Base-by-base conservation (phyloP, 1,139 yeast genomes). In the Pichia cactophila region DNA sequence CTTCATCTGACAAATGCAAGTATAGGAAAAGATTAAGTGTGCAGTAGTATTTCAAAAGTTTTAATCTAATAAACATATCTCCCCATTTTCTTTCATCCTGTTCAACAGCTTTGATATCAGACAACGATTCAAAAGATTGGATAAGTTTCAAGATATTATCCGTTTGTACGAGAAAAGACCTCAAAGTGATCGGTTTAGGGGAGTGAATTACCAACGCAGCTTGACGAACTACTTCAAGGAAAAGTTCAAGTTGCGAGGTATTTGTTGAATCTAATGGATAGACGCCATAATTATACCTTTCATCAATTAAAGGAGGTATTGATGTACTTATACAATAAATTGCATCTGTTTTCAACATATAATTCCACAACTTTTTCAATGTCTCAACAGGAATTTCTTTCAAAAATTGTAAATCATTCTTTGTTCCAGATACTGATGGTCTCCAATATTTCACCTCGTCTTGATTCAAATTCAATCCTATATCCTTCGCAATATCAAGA, bases 351-450 rank as follows among this genome's bases (percentile, higher is more conserved):
- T 29, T n/a, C 7, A 54, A n/a, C 9, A 53, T 20, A 41, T 53
- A 44, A 40, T 54, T 54, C 57, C 57, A 53, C 41, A 54, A 43
- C 26, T 20, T 12, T 37, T 54, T 53, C 10, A 42, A 12, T 16
- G 47, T 36, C 6, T 43, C 44, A 1, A 28, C 4, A 12, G 54
- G 35, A 31, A 54, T 43, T 9, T 53, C 50, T 5, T 41, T 43
- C 1, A 37, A 26, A 43, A 51, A 52, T 3, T 31, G n/a, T 2
- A 50, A 33, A 16, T 42, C 46, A 4, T 50, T 23, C 4, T n/a
- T 33, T 14, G 26, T 4, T 5, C 29, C 9, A 11, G 20, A 9
- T 10, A 23, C 14, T 26, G 14, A 8, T 17, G 42, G 42, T 11
- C 12, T 3, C n/a, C 14, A 11, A 1, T 14, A 4, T 17, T 17